Conservation (phyloP, 768 basidiomycete species). For the Lepiota venenata region DNA sequence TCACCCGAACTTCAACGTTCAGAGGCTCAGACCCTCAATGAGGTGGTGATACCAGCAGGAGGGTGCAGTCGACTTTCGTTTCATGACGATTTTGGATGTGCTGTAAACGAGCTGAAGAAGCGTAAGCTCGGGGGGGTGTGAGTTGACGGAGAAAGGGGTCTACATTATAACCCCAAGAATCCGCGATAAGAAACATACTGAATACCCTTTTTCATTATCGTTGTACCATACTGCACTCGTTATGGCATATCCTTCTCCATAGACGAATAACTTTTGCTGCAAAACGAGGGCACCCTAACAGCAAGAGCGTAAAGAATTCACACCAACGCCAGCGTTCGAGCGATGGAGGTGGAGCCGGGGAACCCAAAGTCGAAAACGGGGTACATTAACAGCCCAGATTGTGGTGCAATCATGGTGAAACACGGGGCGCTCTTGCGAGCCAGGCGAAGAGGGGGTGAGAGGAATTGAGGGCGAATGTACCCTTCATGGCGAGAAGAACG, state of each 20-base stretch:
- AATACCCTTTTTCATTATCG: neutral
- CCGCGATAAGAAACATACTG: neutral
- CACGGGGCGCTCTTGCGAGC: neutral
- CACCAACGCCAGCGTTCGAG: neutral
- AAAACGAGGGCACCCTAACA: neutral
- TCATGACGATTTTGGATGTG: slow-evolving; percentile 41
- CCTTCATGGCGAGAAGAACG: neutral
- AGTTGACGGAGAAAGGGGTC: neutral
- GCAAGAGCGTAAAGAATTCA: neutral
- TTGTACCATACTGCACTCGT: neutral
- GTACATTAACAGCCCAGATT: neutral
- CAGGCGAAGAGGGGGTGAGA: too few species aligned
- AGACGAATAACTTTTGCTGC: neutral
- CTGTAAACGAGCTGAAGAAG: slow-evolving; percentile 35
- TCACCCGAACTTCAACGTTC: slow-evolving; percentile 43
- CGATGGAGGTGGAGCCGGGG: too few species aligned
- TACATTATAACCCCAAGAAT: too few species aligned
- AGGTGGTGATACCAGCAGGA: slow-evolving; percentile 23
- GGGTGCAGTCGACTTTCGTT: slow-evolving; percentile 30
- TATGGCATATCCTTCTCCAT: neutral
- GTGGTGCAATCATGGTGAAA: neutral
- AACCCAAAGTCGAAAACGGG: neutral
- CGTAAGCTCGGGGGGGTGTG: slow-evolving; percentile 21
- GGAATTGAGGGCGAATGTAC: neutral
- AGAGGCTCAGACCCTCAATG: slow-evolving; percentile 26